Conservation (phyloP, 106 monocot species). For the Xerophyta viscosa region DNA sequence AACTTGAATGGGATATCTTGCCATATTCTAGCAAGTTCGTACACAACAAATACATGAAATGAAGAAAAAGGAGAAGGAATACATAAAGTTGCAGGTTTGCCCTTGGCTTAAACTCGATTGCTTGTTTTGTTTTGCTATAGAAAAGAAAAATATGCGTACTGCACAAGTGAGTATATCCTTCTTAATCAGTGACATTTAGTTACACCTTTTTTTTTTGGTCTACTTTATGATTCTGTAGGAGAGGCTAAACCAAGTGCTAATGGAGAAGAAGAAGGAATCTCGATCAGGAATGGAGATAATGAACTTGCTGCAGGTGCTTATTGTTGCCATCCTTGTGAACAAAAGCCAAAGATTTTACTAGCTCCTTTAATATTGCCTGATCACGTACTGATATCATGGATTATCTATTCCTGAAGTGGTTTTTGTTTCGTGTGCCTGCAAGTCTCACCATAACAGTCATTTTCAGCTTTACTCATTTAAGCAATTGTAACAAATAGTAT, state of each 20-base stretch:
- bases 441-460: too few species aligned
- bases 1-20: not conserved
- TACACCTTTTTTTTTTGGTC: too few species aligned
- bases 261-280: slow-evolving; percentile 99
- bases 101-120: too few species aligned
- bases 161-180: too few species aligned
- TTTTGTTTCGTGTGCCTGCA: too few species aligned
- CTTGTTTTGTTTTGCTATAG: too few species aligned
- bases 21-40: slow-evolving; percentile 71
- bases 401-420: too few species aligned
- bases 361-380: too few species aligned
- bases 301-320: slow-evolving; percentile 90
- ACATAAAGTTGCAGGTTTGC: slow-evolving; percentile 97
- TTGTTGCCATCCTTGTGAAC: not conserved
- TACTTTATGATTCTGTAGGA: slow-evolving; percentile 54
- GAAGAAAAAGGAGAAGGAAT: slow-evolving; percentile 99
- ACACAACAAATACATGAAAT: slow-evolving; percentile 98
- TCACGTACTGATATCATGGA: too few species aligned
- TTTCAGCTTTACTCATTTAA: not conserved
- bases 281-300: slow-evolving; percentile 97
- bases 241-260: slow-evolving; percentile 89
- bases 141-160: too few species aligned
- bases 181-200: not conserved
- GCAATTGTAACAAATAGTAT: not conserved
- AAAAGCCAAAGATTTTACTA: too few species aligned